Base-by-base conservation (phyloP, 371 early-diverging fungal genomes). In the Parasitella parasitica region DNA sequence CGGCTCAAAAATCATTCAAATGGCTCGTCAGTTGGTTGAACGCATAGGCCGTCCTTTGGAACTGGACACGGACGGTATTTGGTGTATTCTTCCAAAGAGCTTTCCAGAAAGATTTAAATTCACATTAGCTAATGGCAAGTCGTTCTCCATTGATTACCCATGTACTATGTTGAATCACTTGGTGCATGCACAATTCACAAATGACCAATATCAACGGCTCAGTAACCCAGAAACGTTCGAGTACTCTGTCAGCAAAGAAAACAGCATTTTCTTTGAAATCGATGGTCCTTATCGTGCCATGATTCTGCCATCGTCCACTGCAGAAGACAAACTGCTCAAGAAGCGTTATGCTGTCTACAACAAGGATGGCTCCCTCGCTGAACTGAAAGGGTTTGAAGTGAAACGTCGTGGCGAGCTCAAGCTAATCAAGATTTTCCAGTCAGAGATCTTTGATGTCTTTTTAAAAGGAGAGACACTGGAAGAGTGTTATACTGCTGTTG, bases 271-370 rank as follows among this genome's bases (percentile, higher is more conserved):
- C 66, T 99, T 99, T 69, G 99, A 99, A 79, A 97, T 99, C 39
- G 99, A 99, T 72, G 99, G 99, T 6, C 99, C 99, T 11, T 99
- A 99, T 74, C 90, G 93, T 28, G 99, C 98, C 22, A 99, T 99
- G 99, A 93, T 99, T 54, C 72, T 99, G 52, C 99, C 99, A 9
- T 83, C 98, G 4, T 97, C 98, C 34, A 95, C 93, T 27, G 96
- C 96, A 66, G 99, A 95, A 70, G 98, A 97, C 72, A 98, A 96
- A 73, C 77, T 97, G 35, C 81, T 99, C 46, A 99, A 99, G 72
- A 99, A 99, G 79, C 88, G 99, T 12, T 99, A 99, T 75, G 99
- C 98, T 0, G 99, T 99, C 4, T 98, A 99, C 74, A 96, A 99
- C 71, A 79, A 89, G 50, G 94, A 99, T 62, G 97, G 99, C 2